Evolutionary conservation across 2,329 filamentous ascomycete genomes (phyloP), one percentile per base, ranked within the genome.

Genomic region (Hypoxylon rubiginosum): DNA sequence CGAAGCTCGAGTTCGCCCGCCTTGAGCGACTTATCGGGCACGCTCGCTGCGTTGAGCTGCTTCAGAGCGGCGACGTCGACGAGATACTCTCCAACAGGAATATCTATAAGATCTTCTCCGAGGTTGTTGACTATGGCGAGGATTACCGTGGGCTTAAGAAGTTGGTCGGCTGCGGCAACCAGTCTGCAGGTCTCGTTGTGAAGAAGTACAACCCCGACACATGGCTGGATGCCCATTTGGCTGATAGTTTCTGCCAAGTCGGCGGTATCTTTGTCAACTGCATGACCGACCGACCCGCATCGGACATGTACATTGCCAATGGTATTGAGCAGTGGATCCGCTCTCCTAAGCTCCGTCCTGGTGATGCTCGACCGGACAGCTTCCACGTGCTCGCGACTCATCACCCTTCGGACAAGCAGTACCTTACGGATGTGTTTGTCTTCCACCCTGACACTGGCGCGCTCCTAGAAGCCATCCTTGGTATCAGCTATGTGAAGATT

Each of bases 91-190:
- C 77, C 41, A 76, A 76, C 2, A 74, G 74, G 7, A 78, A 76
- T 63, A 76, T 83, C 10, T 84, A 84, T 70, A 68, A 71, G 13
- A 71, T 74, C 1, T 80, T 83, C 62, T 59, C 66, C 0, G 70
- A 76, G 0, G 71, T 82, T 13, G 77, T 82, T 15, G 72, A 79
- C 52, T 82, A 79, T 63, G 67, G 64, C 1, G 67, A 73, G 2
- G 26, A 69, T 1, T 82, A 78, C 65, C 75, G 66, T 0, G 77
- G 79, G 0, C 43, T 72, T 2, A 45, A 60, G 30, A 73, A 71
- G 17, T 58, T 82, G 0, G 75, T 76, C 1, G 72, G 74, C 9
- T 53, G 56, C 4, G 73, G 70, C 5, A 69, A 70, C 30, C 72
- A 78, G 43, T 75, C 74, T 3, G 78, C 78, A 1, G 79, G 75